Evolutionary conservation across 257 asterid genomes (phyloP).

Genomic region (Coffea eugenioides): DNA sequence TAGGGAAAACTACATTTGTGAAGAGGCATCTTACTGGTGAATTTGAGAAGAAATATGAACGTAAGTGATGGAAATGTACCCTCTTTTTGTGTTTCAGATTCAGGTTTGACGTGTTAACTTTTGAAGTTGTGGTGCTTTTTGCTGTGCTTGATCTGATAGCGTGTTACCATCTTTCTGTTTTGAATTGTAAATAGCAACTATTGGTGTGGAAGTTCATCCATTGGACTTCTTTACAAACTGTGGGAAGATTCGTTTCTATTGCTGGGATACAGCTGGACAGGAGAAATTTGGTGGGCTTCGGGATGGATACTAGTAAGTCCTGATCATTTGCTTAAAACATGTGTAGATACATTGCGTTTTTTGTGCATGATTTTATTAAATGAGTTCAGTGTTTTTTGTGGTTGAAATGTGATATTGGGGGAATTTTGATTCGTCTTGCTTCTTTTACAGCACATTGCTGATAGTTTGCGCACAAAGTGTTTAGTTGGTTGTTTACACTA

Average conservation of each 20-base stretch:
- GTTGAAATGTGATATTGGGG: neutral
- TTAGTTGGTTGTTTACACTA: no score
- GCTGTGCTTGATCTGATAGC: neutral
- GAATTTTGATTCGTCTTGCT: neutral
- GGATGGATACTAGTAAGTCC: conserved; percentile 79
- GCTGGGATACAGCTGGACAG: conserved; percentile 90
- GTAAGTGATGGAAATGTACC: conserved; percentile 35
- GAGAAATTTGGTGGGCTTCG: conserved; percentile 79
- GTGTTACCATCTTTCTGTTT: neutral
- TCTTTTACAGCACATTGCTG: no score
- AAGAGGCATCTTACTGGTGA: conserved; percentile 91
- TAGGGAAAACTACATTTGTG: conserved; percentile 85
- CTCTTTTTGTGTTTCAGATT: neutral
- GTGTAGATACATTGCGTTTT: no score
- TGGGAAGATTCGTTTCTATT: conserved; percentile 67
- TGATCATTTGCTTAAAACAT: no score
- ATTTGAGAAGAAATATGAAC: conserved; percentile 91
- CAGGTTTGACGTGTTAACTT: neutral
- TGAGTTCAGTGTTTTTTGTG: no score
- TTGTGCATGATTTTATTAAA: neutral
- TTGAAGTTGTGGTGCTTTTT: no score
- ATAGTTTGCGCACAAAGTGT: no score
- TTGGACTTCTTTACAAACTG: conserved; percentile 79
- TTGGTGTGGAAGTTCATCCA: conserved; percentile 85
- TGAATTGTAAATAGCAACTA: conserved; percentile 45